Base-by-base conservation (phyloP, 495 filamentous ascomycete species). In the Podospora appendiculata region DNA sequence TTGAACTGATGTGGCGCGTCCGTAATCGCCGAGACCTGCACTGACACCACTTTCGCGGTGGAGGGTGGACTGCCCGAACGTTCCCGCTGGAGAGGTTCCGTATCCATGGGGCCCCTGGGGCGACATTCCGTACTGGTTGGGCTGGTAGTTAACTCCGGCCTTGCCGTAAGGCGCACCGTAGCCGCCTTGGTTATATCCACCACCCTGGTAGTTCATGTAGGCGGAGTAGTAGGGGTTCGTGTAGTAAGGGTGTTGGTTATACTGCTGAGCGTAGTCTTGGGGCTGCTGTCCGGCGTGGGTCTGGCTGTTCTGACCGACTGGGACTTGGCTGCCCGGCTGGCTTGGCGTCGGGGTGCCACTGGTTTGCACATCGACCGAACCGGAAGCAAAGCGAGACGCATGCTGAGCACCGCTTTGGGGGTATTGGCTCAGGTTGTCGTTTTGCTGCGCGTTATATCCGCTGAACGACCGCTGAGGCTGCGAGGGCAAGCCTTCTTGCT, bases 261-360 rank as follows among this genome's bases (percentile, higher is more conserved):
- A 88, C 48, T 79, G 78, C 65, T 84, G 92, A 45, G 86, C 83
- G 61, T 84, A 82, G 50, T 78, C 72, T 48, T 81, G 79, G 11
- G 76, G 81, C 57, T 82, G 79, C 55, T 82, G 80, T 41, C 77
- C 70, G 41, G 73, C 68, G 47, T 80, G 78, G 0, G 78, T 71
- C 51, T 86, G 85, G 50, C 87, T 51, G 45, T 40, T 70, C 38
- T 84, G 82, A 19, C 87, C 89, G 66, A 92, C 46, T 45, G 63
- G 64, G 32, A 53, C 57, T 41, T 60, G 64, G 36, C 41, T 52
- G 7, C 41, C 52, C 12, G 60, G 32, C 41, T 55, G 57, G 32
- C 49, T 92, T 8, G 91, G 90, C 6, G 92, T 96, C 40, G 84
- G 90, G 60, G 94, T 86, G 13, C 88, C 91, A 62, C 87, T 90